phyloP scores from a whole-genome alignment of 768 basidiomycete species.

The Cyathus striatus region DNA sequence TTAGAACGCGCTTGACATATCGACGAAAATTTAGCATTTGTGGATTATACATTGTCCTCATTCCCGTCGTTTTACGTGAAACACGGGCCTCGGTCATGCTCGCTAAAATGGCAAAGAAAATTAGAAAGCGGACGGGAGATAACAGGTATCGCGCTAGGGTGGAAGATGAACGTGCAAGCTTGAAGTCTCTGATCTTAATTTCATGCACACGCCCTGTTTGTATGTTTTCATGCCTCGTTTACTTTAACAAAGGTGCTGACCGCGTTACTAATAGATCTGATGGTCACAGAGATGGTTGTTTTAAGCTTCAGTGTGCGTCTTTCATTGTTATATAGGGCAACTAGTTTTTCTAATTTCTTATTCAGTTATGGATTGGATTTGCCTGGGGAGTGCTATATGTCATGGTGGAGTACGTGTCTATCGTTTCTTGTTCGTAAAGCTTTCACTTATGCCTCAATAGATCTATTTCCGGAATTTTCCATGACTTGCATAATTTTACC shows the following conservation, averaged over 20 bases:
- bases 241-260: neutral
- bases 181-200: constrained; percentile 52
- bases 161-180: constrained; percentile 46
- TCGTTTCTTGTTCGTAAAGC: neutral
- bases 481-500: constrained; percentile 52
- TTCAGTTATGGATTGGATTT: constrained; percentile 65
- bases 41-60: constrained; percentile 20
- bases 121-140: constrained; percentile 60
- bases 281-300: constrained; percentile 73
- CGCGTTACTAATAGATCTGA: constrained; percentile 43
- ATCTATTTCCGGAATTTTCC: constrained; percentile 54
- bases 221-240: constrained; percentile 26
- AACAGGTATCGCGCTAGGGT: constrained; percentile 46
- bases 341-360: neutral
- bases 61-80: constrained; percentile 59
- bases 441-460: constrained; percentile 18
- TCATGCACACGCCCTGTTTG: constrained; percentile 66
- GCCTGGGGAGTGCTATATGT: constrained; percentile 75
- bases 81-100: constrained; percentile 68
- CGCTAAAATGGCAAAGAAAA: constrained; percentile 46
- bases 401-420: constrained; percentile 46
- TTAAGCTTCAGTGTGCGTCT: constrained; percentile 61
- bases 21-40: constrained; percentile 9
- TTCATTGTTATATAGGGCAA: constrained; percentile 21
- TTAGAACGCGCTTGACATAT: too few relatives aligned